Base-by-base conservation (phyloP, 768 basidiomycete genomes). In the Suillus decipiens region DNA sequence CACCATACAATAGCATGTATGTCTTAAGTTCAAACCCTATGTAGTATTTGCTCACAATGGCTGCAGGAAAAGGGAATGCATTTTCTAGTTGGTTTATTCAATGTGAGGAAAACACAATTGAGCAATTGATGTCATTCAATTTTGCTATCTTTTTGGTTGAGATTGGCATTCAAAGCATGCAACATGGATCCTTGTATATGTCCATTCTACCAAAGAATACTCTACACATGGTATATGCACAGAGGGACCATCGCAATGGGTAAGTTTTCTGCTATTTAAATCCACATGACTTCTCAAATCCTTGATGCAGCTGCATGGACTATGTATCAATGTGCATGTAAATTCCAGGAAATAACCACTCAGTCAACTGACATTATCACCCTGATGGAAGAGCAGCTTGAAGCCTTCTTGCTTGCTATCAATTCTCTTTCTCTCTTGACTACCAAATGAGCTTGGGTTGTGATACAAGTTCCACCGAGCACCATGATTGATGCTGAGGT, bases 171-270 rank as follows among this genome's bases (percentile, higher is more conserved):
- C 81, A 96, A 98, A 74, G 92, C 95, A 8, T 86, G 96, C 64
- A 96, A 98, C 73, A 89, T 89, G 19, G 93, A 99, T 77, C 95
- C 96, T 57, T 86, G 92, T 48, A 78, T 88, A 43, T 85, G 82
- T 42, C 96, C 96, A 0, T 89, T 87, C 71, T 99, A 96, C 79
- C 89, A 93, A 41, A 86, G 87, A 69, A 93, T 99, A 60, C 77
- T 99, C n/a, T 96, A 97, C 76, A 89, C 93, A 53, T 99, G 95
- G 95, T 90, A 95, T 73, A 85, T 90, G 68, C 82, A 84, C 61
- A 82, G 92, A 73, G 92, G 92, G 33, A 98, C 74, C 95, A 95
- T 77, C 86, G 94, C 59, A 94, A 86, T 73, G 97, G 96, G n/a
- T 96, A 73, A 75, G 86, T 81, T 65, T 63, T 50, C 36, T 45